Evolutionary conservation across 2,329 filamentous ascomycete genomes (phyloP).

Genomic region (Exophiala sp.): DNA sequence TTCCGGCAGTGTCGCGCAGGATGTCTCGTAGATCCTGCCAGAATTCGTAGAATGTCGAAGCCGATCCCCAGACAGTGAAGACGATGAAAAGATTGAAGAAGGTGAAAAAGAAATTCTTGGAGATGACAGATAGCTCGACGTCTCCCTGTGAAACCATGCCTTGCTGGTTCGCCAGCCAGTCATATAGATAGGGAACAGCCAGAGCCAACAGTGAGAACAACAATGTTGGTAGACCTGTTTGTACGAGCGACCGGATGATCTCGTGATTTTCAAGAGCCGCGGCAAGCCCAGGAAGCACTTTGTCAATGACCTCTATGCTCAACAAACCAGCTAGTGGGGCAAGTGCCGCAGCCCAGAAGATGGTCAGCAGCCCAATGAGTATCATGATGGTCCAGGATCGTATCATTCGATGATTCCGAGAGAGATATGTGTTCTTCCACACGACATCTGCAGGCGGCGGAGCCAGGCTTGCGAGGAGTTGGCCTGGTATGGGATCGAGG

Average conservation of each 20-base stretch:
- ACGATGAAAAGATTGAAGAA: conserved; percentile 99
- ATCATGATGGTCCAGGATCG: conserved; percentile 78
- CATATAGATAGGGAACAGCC: conserved; percentile 87
- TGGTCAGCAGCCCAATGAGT: conserved; percentile 72
- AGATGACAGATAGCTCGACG: conserved; percentile 88
- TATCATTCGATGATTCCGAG: conserved; percentile 65
- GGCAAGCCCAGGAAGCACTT: conserved; percentile 65
- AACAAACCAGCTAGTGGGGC: conserved; percentile 71
- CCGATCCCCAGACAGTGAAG: conserved; percentile 82
- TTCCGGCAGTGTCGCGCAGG: conserved; percentile 69
- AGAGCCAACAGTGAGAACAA: conserved; percentile 83
- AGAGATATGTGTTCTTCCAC: conserved; percentile 87
- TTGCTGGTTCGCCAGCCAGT: conserved; percentile 83
- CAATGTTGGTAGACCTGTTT: conserved; percentile 79
- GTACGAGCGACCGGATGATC: conserved; percentile 68
- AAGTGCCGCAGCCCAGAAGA: conserved; percentile 83
- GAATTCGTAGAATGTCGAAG: conserved; percentile 64
- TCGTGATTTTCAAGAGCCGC: conserved; percentile 61
- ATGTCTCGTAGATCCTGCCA: conserved; percentile 61
- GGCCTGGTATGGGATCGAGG: conserved; percentile 81
- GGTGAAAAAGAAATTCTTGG: conserved; percentile 98
- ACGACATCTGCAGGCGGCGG: conserved; percentile 89
- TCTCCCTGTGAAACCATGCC: conserved; percentile 94
- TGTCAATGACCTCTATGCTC: conserved; percentile 72
- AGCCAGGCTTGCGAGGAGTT: conserved; percentile 75